Evolutionary conservation across 2,329 filamentous ascomycete genomes (phyloP).

Genomic region (Septoria linicola): DNA sequence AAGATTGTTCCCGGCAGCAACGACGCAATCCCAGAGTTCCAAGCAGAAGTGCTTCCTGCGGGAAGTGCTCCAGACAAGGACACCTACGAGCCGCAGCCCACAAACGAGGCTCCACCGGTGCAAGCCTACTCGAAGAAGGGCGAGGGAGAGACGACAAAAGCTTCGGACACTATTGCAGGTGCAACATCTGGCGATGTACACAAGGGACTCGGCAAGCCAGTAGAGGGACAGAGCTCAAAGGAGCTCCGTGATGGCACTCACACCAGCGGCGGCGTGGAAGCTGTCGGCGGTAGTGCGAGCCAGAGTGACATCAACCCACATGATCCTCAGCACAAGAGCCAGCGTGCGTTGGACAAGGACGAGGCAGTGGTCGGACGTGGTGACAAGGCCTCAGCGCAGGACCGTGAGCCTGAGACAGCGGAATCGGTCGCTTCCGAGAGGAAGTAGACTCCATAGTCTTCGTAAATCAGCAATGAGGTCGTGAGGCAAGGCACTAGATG

Average conservation of each 20-base stretch:
- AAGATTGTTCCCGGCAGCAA: slow-evolving; percentile 54
- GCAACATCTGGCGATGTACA: slow-evolving; percentile 56
- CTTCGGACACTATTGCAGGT: slow-evolving; percentile 50
- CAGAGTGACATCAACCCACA: slow-evolving; percentile 33
- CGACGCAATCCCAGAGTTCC: slow-evolving; percentile 62
- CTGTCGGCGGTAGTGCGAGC: slow-evolving; percentile 39
- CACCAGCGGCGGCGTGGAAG: slow-evolving; percentile 41
- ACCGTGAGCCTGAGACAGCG: slow-evolving; percentile 37
- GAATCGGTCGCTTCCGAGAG: slow-evolving; percentile 33
- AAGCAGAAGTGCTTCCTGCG: slow-evolving; percentile 58
- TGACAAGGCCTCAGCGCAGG: slow-evolving; percentile 37
- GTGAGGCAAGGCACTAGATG: no score
- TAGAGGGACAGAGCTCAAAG: slow-evolving; percentile 46
- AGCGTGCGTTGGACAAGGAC: slow-evolving; percentile 42
- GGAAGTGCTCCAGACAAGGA: slow-evolving; percentile 60
- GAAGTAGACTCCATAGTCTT: no score
- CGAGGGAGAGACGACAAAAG: slow-evolving; percentile 45
- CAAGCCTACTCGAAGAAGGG: slow-evolving; percentile 42
- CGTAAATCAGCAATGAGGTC: no score
- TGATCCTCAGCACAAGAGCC: slow-evolving; percentile 38
- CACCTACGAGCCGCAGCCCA: slow-evolving; percentile 48
- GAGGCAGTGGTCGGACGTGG: slow-evolving; percentile 38
- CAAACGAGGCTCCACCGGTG: slow-evolving; percentile 40
- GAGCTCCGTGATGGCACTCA: slow-evolving; percentile 50
- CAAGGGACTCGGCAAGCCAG: slow-evolving; percentile 54